Evolutionary conservation across 75 land plant species (phyloP).

Genomic region (Azolla pinnata): DNA sequence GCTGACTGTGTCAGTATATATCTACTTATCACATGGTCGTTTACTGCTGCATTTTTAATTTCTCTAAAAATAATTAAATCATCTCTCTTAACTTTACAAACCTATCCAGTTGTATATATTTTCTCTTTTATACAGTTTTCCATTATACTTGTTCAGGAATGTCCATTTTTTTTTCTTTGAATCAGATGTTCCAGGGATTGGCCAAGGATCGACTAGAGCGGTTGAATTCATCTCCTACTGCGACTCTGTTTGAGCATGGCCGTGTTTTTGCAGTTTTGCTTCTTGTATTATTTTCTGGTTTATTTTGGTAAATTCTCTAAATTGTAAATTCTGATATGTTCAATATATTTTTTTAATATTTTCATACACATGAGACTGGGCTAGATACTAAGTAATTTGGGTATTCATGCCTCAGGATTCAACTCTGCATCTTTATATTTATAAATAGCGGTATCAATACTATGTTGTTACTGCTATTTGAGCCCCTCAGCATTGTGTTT

Average conservation of each 20-base stretch:
- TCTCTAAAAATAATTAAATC: background rate
- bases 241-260: slow-evolving; percentile 63
- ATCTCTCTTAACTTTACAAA: too few species aligned
- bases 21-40: too few species aligned
- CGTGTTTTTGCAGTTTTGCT: slow-evolving; percentile 58
- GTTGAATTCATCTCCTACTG: slow-evolving; percentile 88
- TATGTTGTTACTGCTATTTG: slow-evolving; percentile 66
- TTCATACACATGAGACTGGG: background rate
- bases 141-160: background rate
- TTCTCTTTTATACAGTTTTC: too few species aligned
- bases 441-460: slow-evolving; percentile 38
- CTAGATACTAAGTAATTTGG: background rate
- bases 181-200: slow-evolving; percentile 83
- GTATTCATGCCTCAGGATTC: slow-evolving; percentile 44
- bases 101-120: too few species aligned
- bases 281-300: slow-evolving; percentile 26
- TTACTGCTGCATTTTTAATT: too few species aligned
- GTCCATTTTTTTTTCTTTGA: background rate
- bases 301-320: slow-evolving; percentile 19
- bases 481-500: slow-evolving; percentile 88
- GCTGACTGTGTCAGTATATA: too few species aligned
- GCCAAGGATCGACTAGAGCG: slow-evolving; percentile 88
- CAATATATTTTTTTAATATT: background rate
- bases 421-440: slow-evolving; percentile 42
- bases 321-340: background rate